Base-by-base conservation (phyloP, 2,329 filamentous ascomycete species). In the Aspergillus sp. region DNA sequence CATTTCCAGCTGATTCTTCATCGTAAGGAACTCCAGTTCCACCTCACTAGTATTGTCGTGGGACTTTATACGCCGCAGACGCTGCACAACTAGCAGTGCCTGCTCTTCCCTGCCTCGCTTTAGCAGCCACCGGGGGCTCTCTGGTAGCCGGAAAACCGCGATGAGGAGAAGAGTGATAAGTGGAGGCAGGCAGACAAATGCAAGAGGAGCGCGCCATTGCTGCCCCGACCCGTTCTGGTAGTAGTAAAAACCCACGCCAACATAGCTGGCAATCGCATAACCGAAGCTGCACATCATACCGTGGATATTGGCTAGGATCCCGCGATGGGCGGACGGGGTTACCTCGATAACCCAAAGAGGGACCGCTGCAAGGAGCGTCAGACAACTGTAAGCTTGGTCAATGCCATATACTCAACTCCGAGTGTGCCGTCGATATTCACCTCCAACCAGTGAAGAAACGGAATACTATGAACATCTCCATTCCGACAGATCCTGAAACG, bases 121-220 rank as follows among this genome's bases (percentile, higher is more conserved):
- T 40, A 82, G 71, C 12, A 82, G 68, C 81, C 81, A 83, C 8
- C 80, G 71, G 0, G 81, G 80, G 0, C 81, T 82, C 33, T 71
- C 68, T 12, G 79, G 78, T 4, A 81, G 69, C 73, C 74, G 79
- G 7, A 72, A 68, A 3, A 75, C 77, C 1, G 75, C 76, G 4
- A 71, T 11, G 2, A 79, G 69, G 25, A 81, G 65, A 19, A 19
- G 19, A 19, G 19, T 19, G 12, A 79, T 66, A 17, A 77, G 51
- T 2, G 78, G 74, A 1, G 70, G 69, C 6, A 81, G 53, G 33
- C 72, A 72, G 48, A 79, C 76, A 37, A 80, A 67, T 41, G 68
- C 71, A 6, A 80, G 69, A 2, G 77, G 78, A 56, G 80, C 80
- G 15, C 78, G 69, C 79, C 78, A 81, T 11, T 73, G 76, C 64